Evolutionary conservation across 2,329 filamentous ascomycete genomes (phyloP), one percentile per base, ranked within the genome.

Genomic region (Penicillium sp.): DNA sequence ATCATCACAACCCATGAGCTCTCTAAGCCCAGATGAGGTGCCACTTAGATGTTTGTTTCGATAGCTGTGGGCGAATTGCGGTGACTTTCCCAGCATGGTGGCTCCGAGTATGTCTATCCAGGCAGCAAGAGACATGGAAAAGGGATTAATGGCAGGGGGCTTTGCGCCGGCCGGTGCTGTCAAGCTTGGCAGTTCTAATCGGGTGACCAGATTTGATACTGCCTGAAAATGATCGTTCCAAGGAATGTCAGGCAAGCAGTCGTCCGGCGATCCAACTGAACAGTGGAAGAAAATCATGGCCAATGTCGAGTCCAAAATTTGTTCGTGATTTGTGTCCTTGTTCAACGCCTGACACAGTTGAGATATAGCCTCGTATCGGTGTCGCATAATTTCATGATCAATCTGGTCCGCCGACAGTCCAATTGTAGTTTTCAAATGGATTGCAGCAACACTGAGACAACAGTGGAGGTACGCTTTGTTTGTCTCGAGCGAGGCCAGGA

Each of bases 201-300:
- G 90, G 66, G 86, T 82, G 25, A 95, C 87, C 45, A 97, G 78
- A 58, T 84, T 90, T 58, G 86, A 85, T 18, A 86, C 91, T 3
- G 90, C 90, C 67, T 94, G 86, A 73, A 97, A 96, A 74, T 98
- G 93, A 67, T 95, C 88, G 73, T 91, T 88, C 93, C 93, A 98
- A 24, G 90, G 84, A 60, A 97, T 95, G 66, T 97, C 90, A 12
- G 88, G 86, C 25, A 96, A 81, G 39, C 80, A 81, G 65, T 96
- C 89, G 60, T 93, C 86, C 34, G 86, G 83, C 60, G 88, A 82
- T 46, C 91, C 91, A 55, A 97, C 91, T 26, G 88, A 85, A 72
- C 87, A 93, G 66, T 95, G 90, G 76, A 96, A 94, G 74, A 95
- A 93, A 66, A 96, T 95, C 81, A 97, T 90, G 44, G 88, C 90